phyloP scores from a whole-genome alignment of 352 stramenopile species.

The Plasmopara viticola region DNA sequence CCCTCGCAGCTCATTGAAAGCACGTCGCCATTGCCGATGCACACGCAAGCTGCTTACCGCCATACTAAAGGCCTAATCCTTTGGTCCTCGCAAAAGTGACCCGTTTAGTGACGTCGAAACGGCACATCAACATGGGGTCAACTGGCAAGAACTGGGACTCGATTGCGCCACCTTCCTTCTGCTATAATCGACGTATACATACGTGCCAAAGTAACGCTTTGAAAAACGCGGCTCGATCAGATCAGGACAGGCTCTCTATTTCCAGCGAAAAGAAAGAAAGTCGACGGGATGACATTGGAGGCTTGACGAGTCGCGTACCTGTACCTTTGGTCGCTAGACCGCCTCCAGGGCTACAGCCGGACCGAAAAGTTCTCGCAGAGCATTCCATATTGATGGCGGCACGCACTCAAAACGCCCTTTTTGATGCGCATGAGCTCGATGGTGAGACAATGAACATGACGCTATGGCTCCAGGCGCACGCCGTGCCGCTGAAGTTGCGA shows the following conservation, averaged over 20 bases:
- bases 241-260: constrained; percentile 1
- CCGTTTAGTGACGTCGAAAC: constrained; percentile 6
- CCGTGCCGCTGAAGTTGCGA: constrained; percentile 37
- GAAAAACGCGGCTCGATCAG: constrained; percentile 1
- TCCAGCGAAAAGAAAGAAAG: not conserved
- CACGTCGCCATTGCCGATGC: constrained; percentile 9
- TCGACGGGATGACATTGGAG: constrained; percentile 21
- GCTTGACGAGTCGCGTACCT: constrained; percentile 8
- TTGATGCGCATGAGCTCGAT: constrained; percentile 35
- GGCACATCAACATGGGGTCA: constrained; percentile 19
- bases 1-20: constrained; percentile 8
- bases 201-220: constrained; percentile 3
- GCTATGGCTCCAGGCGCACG: constrained; percentile 34
- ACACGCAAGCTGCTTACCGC: constrained; percentile 2
- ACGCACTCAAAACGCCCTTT: constrained; percentile 26
- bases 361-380: constrained; percentile 23
- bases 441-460: constrained; percentile 24
- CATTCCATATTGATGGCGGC: constrained; percentile 32
- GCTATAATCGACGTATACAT: constrained; percentile 1
- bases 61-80: not conserved
- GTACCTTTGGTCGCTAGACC: constrained; percentile 8
- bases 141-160: constrained; percentile 15
- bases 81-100: constrained; percentile 1
- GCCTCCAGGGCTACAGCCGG: constrained; percentile 3
- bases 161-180: constrained; percentile 1